Evolutionary conservation across 2,329 filamentous ascomycete genomes (phyloP), one percentile per base, ranked within the genome.

Genomic region (Pezicula neosporulosa): DNA sequence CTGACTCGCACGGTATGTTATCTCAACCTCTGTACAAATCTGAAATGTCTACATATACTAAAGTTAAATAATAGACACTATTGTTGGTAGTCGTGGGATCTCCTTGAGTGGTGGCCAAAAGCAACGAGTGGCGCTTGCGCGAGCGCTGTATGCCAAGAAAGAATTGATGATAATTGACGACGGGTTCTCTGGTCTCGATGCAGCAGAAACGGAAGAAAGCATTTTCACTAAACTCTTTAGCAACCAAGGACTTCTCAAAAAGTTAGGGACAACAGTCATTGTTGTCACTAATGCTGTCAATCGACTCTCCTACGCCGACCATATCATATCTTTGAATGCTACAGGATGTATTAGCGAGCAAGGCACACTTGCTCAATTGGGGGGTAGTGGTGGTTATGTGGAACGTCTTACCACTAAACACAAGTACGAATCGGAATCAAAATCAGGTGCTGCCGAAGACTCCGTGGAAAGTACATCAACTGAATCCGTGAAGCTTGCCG

Each of bases 61-160:
- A 15, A 16, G 46, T 42, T 56, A n/a, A 56, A 10, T 16, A 15
- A 19, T 38, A 60, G 59, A 52, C 33, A 62, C 60, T 15, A 50
- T 52, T 19, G 57, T 66, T 44, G 63, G 63, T 24, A 58, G 57
- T 35, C 56, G 56, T 38, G 62, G 63, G 10, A 59, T 66, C 35
- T 58, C 59, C 28, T 53, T 66, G 15, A 62, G 60, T 18, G 61
- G 63, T 39, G 43, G 47, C 33, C 36, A 50, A 16, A 50, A 54
- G 39, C 82, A 86, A 61, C 77, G 84, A 4, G 65, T 87, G 57
- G 86, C 86, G 56, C 86, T 87, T 57, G 84, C 84, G n/a, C 75
- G 84, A 18, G 62, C 66, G 9, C 61, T 68, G 21, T 47, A 78
- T 70, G 63, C 64, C 35, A 51, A n/a, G 33, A 38, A 57, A 44